phyloP scores from a whole-genome alignment of 164 flowering plant genomes.

The Vitis cinerea region DNA sequence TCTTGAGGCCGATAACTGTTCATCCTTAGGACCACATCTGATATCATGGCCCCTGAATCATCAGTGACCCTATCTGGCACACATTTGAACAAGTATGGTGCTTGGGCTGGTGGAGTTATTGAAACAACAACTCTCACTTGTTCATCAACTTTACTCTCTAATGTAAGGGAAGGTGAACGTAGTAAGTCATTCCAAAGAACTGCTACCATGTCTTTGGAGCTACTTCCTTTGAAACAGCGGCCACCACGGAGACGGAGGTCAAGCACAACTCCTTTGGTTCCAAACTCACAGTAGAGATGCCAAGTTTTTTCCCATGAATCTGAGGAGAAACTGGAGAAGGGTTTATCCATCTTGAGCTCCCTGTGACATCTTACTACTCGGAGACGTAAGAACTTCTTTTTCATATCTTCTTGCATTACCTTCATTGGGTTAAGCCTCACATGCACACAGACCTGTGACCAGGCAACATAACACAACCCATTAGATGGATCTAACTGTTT shows the following conservation, averaged over 20 bases:
- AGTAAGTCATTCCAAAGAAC: conserved; percentile 79
- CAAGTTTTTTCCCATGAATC: conserved; percentile 62
- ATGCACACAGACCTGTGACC: conserved; percentile 62
- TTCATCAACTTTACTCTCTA: conserved; percentile 34
- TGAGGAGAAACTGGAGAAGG: conserved; percentile 26
- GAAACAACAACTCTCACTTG: conserved; percentile 53
- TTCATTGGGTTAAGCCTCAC: conserved; percentile 34
- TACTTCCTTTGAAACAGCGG: conserved; percentile 42
- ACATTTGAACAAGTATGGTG: conserved; percentile 78
- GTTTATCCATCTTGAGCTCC: conserved; percentile 63
- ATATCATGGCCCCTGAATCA: conserved; percentile 92
- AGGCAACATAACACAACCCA: not conserved
- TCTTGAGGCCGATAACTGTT: conserved; percentile 82
- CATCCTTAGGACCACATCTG: conserved; percentile 78
- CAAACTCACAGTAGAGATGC: conserved; percentile 84
- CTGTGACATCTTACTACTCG: conserved; percentile 59
- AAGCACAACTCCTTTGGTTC: conserved; percentile 63
- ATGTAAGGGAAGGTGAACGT: conserved; percentile 66
- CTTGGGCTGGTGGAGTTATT: conserved; percentile 91
- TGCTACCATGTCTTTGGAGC: conserved; percentile 13
- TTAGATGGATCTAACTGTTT: not conserved
- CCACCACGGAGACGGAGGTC: conserved; percentile 51
- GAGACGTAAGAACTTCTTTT: conserved; percentile 46
- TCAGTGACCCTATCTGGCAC: conserved; percentile 93
- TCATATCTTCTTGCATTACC: conserved; percentile 14